Evolutionary conservation across 169 alveolate genomes (phyloP).

Genomic region (Plasmodium ovale): DNA sequence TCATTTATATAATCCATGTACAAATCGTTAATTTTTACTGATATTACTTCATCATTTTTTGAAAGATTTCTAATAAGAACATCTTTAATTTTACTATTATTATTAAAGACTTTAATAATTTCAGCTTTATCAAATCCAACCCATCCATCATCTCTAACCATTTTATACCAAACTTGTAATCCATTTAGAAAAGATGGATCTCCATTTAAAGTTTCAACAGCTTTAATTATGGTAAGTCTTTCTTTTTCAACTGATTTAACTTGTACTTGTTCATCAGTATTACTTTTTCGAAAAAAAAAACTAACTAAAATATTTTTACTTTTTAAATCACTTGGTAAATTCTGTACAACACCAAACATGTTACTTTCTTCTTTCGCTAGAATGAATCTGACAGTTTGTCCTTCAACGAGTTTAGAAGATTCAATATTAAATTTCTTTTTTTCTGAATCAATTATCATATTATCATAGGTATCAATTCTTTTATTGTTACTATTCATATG

Average conservation of each 20-base stretch:
- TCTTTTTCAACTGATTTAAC: conserved; percentile 71
- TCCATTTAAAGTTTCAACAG: conserved; percentile 56
- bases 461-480: conserved; percentile 38
- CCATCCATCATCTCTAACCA: conserved; percentile 76
- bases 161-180: conserved; percentile 69
- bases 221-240: conserved; percentile 43
- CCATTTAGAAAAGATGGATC: conserved; percentile 60
- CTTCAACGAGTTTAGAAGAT: conserved; percentile 26
- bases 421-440: conserved; percentile 13
- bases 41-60: conserved; percentile 77
- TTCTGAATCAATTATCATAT: conserved; percentile 23
- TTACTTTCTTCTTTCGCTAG: conserved; percentile 77
- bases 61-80: conserved; percentile 56
- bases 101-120: conserved; percentile 55
- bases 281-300: conserved; percentile 46
- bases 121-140: conserved; percentile 73
- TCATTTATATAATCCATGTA: conserved; percentile 61
- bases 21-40: conserved; percentile 64
- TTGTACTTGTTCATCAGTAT: conserved; percentile 71
- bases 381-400: conserved; percentile 73
- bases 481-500: background rate
- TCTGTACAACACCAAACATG: conserved; percentile 79
- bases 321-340: conserved; percentile 50
- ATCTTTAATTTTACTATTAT: conserved; percentile 53
- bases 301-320: conserved; percentile 59